phyloP scores from a whole-genome alignment of 2,329 filamentous ascomycete species.

The Raffaelea ambrosiae region DNA sequence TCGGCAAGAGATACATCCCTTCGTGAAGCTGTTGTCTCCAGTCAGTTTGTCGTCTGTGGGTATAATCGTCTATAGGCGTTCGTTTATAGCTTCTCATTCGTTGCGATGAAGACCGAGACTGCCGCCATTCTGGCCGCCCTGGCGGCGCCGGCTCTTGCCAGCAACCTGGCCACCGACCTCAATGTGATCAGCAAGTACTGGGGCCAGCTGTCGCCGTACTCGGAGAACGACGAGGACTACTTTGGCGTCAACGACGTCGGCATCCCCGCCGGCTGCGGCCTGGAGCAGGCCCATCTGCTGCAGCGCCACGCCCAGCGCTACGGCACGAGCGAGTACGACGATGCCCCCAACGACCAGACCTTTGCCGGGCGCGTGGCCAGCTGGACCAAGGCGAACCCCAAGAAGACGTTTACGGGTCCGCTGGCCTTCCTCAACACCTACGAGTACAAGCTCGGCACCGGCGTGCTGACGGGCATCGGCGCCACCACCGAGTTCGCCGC shows the following conservation, averaged over 20 bases:
- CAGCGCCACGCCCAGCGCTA: constrained; percentile 48
- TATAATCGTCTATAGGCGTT: too few species aligned
- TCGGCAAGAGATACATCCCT: background rate
- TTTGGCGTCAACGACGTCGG: constrained; percentile 40
- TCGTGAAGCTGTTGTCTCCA: too few species aligned
- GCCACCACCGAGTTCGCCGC: constrained; percentile 39
- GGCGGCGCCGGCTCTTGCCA: constrained; percentile 5
- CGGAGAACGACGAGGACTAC: constrained; percentile 31
- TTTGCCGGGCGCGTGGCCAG: constrained; percentile 41
- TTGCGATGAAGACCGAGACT: constrained; percentile 7
- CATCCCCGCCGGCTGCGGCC: constrained; percentile 44
- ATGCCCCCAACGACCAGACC: constrained; percentile 37
- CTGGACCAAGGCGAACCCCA: constrained; percentile 27
- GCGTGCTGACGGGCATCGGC: constrained; percentile 38
- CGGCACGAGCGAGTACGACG: constrained; percentile 31
- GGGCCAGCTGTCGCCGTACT: constrained; percentile 38
- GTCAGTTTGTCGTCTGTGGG: too few species aligned
- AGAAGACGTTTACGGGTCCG: constrained; percentile 28
- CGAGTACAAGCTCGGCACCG: constrained; percentile 33
- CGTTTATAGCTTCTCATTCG: background rate
- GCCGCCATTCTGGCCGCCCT: constrained; percentile 4
- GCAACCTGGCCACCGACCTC: constrained; percentile 18
- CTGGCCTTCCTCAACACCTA: constrained; percentile 45
- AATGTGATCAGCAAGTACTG: constrained; percentile 24
- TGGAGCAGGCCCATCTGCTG: constrained; percentile 44